A percentile compares a stretch with the other conserved stretches of the same genome.
phyloP scores from a whole-genome alignment of 1,284 basidiomycete genomes.

The Ustilago cynodontis region DNA sequence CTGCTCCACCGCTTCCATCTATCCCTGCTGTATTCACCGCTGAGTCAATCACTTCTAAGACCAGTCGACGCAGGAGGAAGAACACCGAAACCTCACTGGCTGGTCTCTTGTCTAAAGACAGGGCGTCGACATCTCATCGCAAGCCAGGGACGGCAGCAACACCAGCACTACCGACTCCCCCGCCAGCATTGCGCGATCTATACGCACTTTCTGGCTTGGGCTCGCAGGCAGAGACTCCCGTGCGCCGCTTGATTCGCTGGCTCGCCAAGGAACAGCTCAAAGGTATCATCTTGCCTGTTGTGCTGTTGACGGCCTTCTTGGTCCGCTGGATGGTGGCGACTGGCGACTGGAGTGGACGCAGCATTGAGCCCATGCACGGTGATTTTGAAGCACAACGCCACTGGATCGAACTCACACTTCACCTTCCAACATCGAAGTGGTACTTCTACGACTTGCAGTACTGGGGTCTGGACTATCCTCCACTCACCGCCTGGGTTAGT shows the following conservation, averaged over 20 bases:
- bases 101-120: conserved; percentile 19
- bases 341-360: conserved; percentile 74
- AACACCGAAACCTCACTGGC: conserved; percentile 22
- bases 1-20: conserved; percentile 26
- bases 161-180: conserved; percentile 1
- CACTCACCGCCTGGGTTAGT: conserved; percentile 79
- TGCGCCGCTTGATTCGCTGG: conserved; percentile 57
- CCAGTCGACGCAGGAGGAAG: conserved; percentile 23
- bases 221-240: conserved; percentile 53
- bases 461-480: conserved; percentile 87
- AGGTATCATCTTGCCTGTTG: conserved; percentile 28
- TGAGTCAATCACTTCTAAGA: conserved; percentile 39
- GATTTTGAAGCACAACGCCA: conserved; percentile 94
- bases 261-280: conserved; percentile 56
- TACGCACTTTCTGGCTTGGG: conserved; percentile 32
- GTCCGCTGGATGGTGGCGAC: conserved; percentile 54
- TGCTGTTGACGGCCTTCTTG: conserved; percentile 37
- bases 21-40: conserved; percentile 17
- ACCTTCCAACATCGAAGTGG: conserved; percentile 81
- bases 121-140: conserved; percentile 13
- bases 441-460: conserved; percentile 87
- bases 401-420: conserved; percentile 89
- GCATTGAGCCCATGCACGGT: conserved; percentile 83
- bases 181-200: conserved; percentile 30
- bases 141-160: not conserved